Percentiles rank a stretch among this genome's conserved stretches.
phyloP scores from a whole-genome alignment of 441 rosid species.

The Populus hybrid region DNA sequence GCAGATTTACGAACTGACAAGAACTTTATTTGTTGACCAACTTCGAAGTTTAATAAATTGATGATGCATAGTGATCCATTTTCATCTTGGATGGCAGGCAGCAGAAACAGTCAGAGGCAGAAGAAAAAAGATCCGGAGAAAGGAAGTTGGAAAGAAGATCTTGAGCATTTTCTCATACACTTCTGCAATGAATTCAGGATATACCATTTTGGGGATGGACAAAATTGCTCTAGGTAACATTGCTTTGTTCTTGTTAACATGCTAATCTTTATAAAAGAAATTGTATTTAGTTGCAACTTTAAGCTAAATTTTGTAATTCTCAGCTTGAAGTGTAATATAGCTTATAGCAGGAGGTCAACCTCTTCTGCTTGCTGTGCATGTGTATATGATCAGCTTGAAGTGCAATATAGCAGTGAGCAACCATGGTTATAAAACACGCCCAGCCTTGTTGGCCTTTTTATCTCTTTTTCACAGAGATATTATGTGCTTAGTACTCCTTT shows the following conservation, averaged over 20 bases:
- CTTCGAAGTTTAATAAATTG: not conserved
- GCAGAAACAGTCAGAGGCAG: constrained; percentile 82
- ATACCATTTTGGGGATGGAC: not conserved
- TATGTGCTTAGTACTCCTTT: no score
- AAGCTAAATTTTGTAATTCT: not conserved
- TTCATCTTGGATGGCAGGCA: constrained; percentile 45
- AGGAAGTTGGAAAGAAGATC: constrained; percentile 74
- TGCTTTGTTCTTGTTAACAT: not conserved
- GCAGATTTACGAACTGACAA: not conserved
- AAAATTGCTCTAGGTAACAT: not conserved
- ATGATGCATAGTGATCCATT: constrained; percentile 1
- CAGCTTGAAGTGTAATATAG: constrained; percentile 16
- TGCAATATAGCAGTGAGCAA: not conserved
- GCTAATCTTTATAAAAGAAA: not conserved
- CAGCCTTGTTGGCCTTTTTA: no score
- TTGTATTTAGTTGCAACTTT: constrained; percentile 2
- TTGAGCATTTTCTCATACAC: constrained; percentile 24
- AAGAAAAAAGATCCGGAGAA: constrained; percentile 71
- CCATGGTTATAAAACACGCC: no score
- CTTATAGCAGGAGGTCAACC: not conserved
- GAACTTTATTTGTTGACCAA: not conserved
- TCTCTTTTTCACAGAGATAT: no score
- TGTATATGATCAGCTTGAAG: not conserved
- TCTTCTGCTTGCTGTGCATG: not conserved
- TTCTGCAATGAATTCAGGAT: not conserved